phyloP scores from a whole-genome alignment of 2,329 filamentous ascomycete species.

The Talaromyces islandicus region DNA sequence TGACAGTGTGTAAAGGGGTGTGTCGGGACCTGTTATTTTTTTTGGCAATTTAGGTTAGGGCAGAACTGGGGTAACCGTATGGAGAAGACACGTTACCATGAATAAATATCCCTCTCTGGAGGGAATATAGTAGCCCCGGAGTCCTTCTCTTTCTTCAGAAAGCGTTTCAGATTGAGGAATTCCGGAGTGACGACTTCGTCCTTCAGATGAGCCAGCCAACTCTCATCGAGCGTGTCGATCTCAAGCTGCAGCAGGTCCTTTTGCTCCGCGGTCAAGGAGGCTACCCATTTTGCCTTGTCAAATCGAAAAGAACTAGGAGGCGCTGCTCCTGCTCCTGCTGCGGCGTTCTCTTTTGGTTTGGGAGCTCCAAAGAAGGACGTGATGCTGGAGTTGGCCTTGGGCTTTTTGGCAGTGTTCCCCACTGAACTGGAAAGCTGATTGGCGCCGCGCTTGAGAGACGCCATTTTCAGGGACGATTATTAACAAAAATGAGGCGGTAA shows the following conservation, averaged over 20 bases:
- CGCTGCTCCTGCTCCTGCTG: constrained; percentile 11
- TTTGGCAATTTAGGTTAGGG: constrained; percentile 15
- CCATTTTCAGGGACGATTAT: constrained; percentile 18
- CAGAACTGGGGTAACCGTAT: neutral
- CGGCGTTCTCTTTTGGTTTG: constrained; percentile 39
- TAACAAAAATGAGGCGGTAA: neutral
- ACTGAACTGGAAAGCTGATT: constrained; percentile 35
- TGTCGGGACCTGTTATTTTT: constrained; percentile 69
- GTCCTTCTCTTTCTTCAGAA: constrained; percentile 71
- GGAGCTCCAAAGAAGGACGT: constrained; percentile 81
- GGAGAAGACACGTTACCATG: constrained; percentile 59
- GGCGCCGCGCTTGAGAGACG: constrained; percentile 61
- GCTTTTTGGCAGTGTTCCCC: constrained; percentile 54
- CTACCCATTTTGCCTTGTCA: constrained; percentile 87
- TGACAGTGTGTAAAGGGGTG: constrained; percentile 81
- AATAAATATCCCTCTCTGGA: constrained; percentile 83
- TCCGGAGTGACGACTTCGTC: constrained; percentile 73
- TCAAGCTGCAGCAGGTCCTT: constrained; percentile 77
- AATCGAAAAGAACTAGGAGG: constrained; percentile 50
- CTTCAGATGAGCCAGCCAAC: constrained; percentile 84
- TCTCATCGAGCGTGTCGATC: constrained; percentile 85
- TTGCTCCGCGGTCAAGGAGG: constrained; percentile 71
- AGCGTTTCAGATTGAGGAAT: constrained; percentile 83
- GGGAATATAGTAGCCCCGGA: constrained; percentile 77
- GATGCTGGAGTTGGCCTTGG: constrained; percentile 71